Evolutionary conservation across 345 rosid genomes (phyloP).

Genomic region (Arabidopsis suecica): DNA sequence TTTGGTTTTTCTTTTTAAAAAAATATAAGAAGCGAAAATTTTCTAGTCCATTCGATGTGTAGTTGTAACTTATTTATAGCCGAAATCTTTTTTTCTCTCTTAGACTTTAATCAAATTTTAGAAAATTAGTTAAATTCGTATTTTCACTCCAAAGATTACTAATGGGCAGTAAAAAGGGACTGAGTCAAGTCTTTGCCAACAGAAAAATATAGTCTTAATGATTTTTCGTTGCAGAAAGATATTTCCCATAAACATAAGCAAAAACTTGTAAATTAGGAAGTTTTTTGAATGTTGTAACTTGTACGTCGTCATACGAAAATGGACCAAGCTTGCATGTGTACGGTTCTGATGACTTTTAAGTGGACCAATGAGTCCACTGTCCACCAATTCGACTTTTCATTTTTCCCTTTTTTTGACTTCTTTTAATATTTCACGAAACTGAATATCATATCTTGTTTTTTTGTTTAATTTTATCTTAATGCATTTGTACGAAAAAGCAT

Average conservation of each 20-base stretch:
- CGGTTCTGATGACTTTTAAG: conserved; percentile 23
- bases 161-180: too few species aligned
- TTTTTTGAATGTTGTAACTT: neutral
- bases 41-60: conserved; percentile 39
- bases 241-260: neutral
- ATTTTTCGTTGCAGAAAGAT: too few species aligned
- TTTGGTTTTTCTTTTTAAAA: neutral
- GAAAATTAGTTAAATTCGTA: too few species aligned
- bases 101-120: too few species aligned
- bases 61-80: conserved; percentile 1
- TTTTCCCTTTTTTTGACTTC: neutral
- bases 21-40: neutral
- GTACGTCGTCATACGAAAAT: conserved; percentile 36
- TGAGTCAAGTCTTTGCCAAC: too few species aligned
- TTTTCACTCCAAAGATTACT: too few species aligned
- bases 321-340: conserved; percentile 43
- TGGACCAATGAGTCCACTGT: conserved; percentile 33
- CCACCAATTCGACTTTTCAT: conserved; percentile 15
- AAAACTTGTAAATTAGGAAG: neutral
- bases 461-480: neutral
- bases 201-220: too few species aligned
- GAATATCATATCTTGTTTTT: neutral
- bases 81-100: too few species aligned
- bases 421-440: conserved; percentile 23
- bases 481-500: conserved; percentile 31